Base-by-base conservation (phyloP, 257 asterid genomes). In the Solanum dulcamara region DNA sequence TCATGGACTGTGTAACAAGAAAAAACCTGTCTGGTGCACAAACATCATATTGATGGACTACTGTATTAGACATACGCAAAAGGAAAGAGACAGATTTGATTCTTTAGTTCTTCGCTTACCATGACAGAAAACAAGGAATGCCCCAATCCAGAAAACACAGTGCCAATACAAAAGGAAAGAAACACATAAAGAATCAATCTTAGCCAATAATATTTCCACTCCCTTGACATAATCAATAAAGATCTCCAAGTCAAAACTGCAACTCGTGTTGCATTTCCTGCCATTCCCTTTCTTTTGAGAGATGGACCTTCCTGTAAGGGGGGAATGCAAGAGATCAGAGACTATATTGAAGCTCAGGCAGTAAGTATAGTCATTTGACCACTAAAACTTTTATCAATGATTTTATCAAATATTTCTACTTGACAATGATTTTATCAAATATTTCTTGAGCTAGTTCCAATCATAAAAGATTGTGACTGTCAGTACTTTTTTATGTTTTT, bases 201-300 rank as follows among this genome's bases (percentile, higher is more conserved):
- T 84, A 97, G 98, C 99, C 99, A 97, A 86, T 97, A 97, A 86
- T 93, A 97, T 81, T 97, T 95, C 98, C 98, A 97, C 91, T 95
- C 98, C 89, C 99, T 94, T n/a, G 98, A 95, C 99, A 97, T 97
- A 64, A 95, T 94, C 91, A 95, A 86, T 88, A 97, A 86, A 22
- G 99, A 97, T 90, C 99, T 92, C 99, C 99, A 97, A 17, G 98
- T 97, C 90, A 95, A 86, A n/a, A 97, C 92, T 62, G 95, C 93
- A 38, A 95, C 91, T 87, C 92, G 92, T 50, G 92, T 85, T 40
- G 87, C 85, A 88, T 85, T 90, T 87, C 88, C 91, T 24, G 97
- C 96, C 89, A 81, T 91, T 87, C 98, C 98, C 92, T 91, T 95
- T 92, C 98, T 92, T 90, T 93, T 97, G 84, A 95, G 96, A 77